Conservation (phyloP, 2,329 filamentous ascomycete species). For the Cladosporium halotolerans region DNA sequence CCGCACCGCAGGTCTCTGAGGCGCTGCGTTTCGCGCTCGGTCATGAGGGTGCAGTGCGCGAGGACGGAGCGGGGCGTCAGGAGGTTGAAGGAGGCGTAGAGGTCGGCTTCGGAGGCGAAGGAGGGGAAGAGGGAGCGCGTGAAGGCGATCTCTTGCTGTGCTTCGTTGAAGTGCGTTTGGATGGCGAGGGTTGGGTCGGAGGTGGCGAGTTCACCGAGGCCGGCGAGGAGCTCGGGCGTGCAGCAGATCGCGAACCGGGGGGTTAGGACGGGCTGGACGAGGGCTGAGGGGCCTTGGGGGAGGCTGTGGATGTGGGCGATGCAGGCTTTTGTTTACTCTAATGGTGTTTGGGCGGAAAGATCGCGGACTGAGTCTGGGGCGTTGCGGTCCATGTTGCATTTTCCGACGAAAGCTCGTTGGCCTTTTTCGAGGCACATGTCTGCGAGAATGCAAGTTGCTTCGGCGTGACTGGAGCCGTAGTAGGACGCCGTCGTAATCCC, state of each 20-base stretch:
- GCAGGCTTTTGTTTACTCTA: constrained; percentile 21
- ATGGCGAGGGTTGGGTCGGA: constrained; percentile 47
- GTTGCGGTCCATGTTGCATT: constrained; percentile 38
- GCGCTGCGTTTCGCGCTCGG: constrained; percentile 48
- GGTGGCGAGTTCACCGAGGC: constrained; percentile 49
- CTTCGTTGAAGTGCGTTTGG: constrained; percentile 64
- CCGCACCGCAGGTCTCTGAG: constrained; percentile 48
- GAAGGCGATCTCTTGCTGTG: constrained; percentile 52
- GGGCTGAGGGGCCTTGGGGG: constrained; percentile 13
- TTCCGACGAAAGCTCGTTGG: constrained; percentile 56
- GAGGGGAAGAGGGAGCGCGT: constrained; percentile 40
- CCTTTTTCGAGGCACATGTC: constrained; percentile 48
- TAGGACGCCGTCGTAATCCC: constrained; percentile 58
- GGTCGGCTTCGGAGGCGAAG: constrained; percentile 52
- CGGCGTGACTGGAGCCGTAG: constrained; percentile 52
- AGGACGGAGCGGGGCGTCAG: constrained; percentile 53
- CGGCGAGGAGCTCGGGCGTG: constrained; percentile 46
- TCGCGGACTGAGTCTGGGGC: constrained; percentile 20
- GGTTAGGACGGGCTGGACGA: constrained; percentile 29
- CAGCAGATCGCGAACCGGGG: constrained; percentile 57
- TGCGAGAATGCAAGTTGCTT: constrained; percentile 52
- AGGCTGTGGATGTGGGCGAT: constrained; percentile 23
- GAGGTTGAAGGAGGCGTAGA: constrained; percentile 53
- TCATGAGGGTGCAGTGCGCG: constrained; percentile 61
- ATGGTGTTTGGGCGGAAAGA: constrained; percentile 11